phyloP scores from a whole-genome alignment of 2,329 filamentous ascomycete genomes.

The Neofusicoccum sp. region DNA sequence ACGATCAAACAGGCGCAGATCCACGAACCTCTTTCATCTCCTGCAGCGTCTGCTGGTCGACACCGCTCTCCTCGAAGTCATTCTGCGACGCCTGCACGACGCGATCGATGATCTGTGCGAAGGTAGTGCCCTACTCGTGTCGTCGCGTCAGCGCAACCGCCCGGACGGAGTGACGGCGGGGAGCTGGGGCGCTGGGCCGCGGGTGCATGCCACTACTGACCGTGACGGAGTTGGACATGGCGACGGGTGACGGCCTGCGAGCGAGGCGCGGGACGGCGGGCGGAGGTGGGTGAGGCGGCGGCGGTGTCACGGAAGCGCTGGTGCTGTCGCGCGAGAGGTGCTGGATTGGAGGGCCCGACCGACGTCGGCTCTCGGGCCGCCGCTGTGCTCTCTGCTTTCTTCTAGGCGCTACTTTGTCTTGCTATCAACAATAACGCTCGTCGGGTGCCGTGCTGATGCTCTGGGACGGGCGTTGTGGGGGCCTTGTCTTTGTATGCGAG shows the following conservation, averaged over 20 bases:
- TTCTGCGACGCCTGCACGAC: constrained; percentile 65
- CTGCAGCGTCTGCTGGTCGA: constrained; percentile 81
- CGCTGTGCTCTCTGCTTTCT: constrained; percentile 17
- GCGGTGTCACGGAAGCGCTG: constrained; percentile 17
- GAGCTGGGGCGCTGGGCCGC: not conserved
- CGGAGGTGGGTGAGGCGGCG: constrained; percentile 8
- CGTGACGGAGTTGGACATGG: constrained; percentile 17
- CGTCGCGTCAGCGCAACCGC: constrained; percentile 15
- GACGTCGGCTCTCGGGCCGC: constrained; percentile 18
- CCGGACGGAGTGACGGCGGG: constrained; percentile 10
- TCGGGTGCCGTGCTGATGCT: constrained; percentile 1
- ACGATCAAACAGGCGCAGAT: constrained; percentile 6
- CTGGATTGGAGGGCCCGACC: constrained; percentile 17
- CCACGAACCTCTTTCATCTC: constrained; percentile 80
- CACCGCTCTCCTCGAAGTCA: constrained; percentile 95
- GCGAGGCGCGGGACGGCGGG: constrained; percentile 18
- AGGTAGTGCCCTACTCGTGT: constrained; percentile 65
- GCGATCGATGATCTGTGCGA: constrained; percentile 86
- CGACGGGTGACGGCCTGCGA: constrained; percentile 19
- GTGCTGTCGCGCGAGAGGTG: constrained; percentile 10
- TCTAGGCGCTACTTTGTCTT: constrained; percentile 20
- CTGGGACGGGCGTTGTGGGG: constrained; percentile 13
- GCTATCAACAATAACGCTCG: constrained; percentile 18
- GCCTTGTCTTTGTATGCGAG: constrained; percentile 18
- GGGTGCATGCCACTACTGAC: constrained; percentile 15